A percentile compares a stretch with the other conserved stretches of the same genome.
These are phyloP conservation scores for Aspergillus eucalypticola DNA, from an alignment of 2,329 filamentous ascomycete genomes.

Conservation along the genomic window DNA sequence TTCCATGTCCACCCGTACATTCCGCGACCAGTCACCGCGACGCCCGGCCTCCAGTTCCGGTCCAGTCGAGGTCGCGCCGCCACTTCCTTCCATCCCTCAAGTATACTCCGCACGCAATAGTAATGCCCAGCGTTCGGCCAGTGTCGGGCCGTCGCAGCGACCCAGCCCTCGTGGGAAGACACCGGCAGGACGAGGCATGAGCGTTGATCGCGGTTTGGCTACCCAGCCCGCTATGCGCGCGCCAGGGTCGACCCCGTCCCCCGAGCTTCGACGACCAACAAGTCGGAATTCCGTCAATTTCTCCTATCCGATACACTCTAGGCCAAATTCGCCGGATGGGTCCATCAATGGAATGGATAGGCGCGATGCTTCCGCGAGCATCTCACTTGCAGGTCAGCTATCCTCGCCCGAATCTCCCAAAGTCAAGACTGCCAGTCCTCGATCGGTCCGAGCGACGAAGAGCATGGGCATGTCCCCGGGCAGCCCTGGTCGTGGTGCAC, in stretches of 20 bases:
- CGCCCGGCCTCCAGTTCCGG: slow-evolving; percentile 47
- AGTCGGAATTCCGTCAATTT: slow-evolving; percentile 52
- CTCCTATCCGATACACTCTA: slow-evolving; percentile 47
- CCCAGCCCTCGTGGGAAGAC: slow-evolving; percentile 46
- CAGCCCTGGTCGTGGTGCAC: slow-evolving; percentile 28
- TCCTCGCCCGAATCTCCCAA: slow-evolving; percentile 26
- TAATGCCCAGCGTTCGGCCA: slow-evolving; percentile 48
- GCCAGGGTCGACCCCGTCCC: slow-evolving; percentile 29
- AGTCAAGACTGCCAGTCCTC: slow-evolving; percentile 25
- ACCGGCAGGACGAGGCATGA: slow-evolving; percentile 43
- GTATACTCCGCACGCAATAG: slow-evolving; percentile 39
- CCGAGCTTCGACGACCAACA: slow-evolving; percentile 40
- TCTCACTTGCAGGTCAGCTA: slow-evolving; percentile 22
- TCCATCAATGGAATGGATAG: slow-evolving; percentile 19
- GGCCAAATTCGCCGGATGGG: slow-evolving; percentile 42
- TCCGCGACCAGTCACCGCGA: slow-evolving; percentile 71
- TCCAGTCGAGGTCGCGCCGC: slow-evolving; percentile 60
- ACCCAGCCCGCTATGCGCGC: slow-evolving; percentile 17
- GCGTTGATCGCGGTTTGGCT: slow-evolving; percentile 37
- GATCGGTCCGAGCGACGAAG: slow-evolving; percentile 21
- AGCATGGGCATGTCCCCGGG: slow-evolving; percentile 25
- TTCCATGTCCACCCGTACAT: slow-evolving; percentile 88
- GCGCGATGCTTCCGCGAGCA: slow-evolving; percentile 16
- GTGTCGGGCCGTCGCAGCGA: slow-evolving; percentile 53
- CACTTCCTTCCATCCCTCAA: slow-evolving; percentile 72